Conservation (phyloP, 768 basidiomycete species). For the Phanerochaete sordida region DNA sequence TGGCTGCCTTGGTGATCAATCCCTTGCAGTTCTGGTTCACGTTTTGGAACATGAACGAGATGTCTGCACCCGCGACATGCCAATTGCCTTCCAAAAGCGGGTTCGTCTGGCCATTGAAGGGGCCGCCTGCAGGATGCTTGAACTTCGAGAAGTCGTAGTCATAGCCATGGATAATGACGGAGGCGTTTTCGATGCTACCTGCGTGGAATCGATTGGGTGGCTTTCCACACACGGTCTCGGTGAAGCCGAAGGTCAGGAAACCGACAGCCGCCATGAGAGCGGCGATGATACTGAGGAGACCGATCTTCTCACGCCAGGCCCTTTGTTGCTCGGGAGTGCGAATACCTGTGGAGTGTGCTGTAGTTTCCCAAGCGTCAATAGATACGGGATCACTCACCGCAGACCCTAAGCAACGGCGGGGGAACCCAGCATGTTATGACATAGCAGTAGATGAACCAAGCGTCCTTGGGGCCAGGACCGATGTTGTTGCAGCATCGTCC, state of each 20-base stretch:
- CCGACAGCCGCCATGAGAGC: conserved; percentile 91
- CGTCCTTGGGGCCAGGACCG: conserved; percentile 84
- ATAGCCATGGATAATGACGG: conserved; percentile 92
- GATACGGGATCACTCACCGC: conserved; percentile 52
- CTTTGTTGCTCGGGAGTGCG: conserved; percentile 89
- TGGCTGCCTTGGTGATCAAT: conserved; percentile 67
- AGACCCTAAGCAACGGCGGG: conserved; percentile 64
- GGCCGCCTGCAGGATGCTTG: conserved; percentile 69
- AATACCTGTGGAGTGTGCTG: conserved; percentile 52
- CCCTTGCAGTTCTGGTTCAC: conserved; percentile 80
- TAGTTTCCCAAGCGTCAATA: background rate
- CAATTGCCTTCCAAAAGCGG: conserved; percentile 78
- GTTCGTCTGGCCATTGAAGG: conserved; percentile 79
- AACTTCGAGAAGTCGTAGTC: conserved; percentile 90
- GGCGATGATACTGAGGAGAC: conserved; percentile 77
- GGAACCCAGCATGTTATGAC: conserved; percentile 85
- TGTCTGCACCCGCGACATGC: conserved; percentile 83
- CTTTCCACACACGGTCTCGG: conserved; percentile 86
- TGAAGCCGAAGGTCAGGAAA: conserved; percentile 98
- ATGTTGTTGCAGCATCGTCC: conserved; percentile 69
- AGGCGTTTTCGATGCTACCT: conserved; percentile 70
- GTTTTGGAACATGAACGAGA: conserved; percentile 93
- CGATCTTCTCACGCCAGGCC: conserved; percentile 99
- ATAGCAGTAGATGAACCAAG: conserved; percentile 95
- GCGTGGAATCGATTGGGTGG: conserved; percentile 82